phyloP scores from a whole-genome alignment of 148 eudicot genomes.

The Pouteria glomerata region DNA sequence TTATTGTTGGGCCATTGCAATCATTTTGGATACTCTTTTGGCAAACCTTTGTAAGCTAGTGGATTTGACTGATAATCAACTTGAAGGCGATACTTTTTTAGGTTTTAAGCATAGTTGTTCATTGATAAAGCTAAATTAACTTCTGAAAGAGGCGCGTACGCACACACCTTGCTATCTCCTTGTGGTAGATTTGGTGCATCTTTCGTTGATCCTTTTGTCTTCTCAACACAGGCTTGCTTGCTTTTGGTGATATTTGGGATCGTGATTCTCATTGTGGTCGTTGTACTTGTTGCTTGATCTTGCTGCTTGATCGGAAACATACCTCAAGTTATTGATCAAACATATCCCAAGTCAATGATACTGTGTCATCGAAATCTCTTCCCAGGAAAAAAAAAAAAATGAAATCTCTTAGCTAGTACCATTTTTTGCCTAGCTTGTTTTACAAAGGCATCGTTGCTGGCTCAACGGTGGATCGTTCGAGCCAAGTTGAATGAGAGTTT shows the following conservation, averaged over 20 bases:
- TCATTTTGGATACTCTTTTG: not conserved
- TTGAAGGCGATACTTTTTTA: not conserved
- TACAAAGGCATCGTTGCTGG: not conserved
- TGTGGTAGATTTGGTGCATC: not conserved
- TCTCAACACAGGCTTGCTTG: constrained; percentile 65
- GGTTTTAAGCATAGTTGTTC: not conserved
- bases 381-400: not conserved
- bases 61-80: not conserved
- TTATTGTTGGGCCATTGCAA: not conserved
- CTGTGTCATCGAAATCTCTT: not conserved
- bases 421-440: not conserved
- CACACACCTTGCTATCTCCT: not conserved
- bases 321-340: not conserved
- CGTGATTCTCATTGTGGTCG: constrained; percentile 55
- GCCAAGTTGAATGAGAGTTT: not conserved
- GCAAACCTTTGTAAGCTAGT: not conserved
- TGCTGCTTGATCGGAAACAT: constrained; percentile 30
- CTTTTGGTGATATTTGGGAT: constrained; percentile 81
- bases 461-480: not conserved
- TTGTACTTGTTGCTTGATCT: constrained; percentile 53
- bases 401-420: not conserved
- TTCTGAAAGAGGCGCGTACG: not conserved
- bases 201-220: not conserved
- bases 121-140: not conserved
- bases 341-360: too few relatives aligned